Conservation (phyloP, 768 basidiomycete genomes). For the Rhodotorula diobovata region DNA sequence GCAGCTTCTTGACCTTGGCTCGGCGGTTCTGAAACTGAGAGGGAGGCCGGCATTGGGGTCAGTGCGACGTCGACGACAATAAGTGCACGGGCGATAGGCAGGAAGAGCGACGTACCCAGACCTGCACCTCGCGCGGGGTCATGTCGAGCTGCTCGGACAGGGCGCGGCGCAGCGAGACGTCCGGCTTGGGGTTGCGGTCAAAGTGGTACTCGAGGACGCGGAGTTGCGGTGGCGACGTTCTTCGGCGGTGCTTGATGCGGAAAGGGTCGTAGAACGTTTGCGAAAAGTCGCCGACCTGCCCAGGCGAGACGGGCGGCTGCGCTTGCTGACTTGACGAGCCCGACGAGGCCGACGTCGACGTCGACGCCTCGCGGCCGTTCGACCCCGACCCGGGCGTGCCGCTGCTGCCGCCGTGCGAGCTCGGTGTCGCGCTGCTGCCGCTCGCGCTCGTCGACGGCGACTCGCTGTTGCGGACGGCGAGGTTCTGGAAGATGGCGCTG, state of each 20-base stretch:
- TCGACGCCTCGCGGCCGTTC: background rate
- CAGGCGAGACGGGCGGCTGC: background rate
- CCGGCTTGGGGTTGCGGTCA: slow-evolving; percentile 84
- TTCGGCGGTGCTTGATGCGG: slow-evolving; percentile 44
- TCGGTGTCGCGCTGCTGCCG: background rate
- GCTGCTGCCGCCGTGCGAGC: background rate
- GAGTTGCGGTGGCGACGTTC: slow-evolving; percentile 83
- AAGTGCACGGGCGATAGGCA: background rate
- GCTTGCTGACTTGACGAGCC: background rate
- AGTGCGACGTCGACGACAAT: too few relatives aligned
- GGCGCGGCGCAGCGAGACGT: slow-evolving; percentile 64
- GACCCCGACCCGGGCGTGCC: background rate
- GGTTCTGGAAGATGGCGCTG: background rate
- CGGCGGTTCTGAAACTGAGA: slow-evolving; percentile 42
- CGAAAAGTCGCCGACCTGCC: slow-evolving; percentile 7
- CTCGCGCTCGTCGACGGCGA: background rate
- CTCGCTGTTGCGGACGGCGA: background rate
- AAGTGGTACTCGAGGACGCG: slow-evolving; percentile 84
- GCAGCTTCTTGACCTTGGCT: slow-evolving; percentile 41
- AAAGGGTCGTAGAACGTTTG: slow-evolving; percentile 39
- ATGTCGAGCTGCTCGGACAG: slow-evolving; percentile 80
- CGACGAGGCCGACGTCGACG: background rate
- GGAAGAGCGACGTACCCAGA: slow-evolving; percentile 50
- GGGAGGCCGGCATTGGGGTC: background rate
- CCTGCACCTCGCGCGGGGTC: slow-evolving; percentile 93